Conservation (phyloP, 495 filamentous ascomycete species). For the Hypoxylon rickii region DNA sequence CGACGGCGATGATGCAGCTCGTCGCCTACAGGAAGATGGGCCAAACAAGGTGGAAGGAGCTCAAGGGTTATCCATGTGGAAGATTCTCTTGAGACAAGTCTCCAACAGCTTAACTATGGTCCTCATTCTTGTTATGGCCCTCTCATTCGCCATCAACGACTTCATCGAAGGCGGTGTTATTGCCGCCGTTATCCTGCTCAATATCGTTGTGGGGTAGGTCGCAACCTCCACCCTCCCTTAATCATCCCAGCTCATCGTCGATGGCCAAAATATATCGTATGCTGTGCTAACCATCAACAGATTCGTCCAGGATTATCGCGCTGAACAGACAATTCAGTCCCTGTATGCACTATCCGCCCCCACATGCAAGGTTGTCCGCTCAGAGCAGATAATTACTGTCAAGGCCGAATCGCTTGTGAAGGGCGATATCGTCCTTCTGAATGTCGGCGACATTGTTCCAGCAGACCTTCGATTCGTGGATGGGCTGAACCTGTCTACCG, state of each 20-base stretch:
- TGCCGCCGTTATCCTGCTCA: conserved; percentile 72
- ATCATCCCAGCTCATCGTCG: too few species aligned
- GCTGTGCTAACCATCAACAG: conserved; percentile 31
- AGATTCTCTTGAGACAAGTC: conserved; percentile 60
- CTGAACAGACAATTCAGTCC: conserved; percentile 75
- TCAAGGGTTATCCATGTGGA: conserved; percentile 56
- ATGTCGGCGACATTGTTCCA: conserved; percentile 71
- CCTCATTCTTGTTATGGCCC: conserved; percentile 75
- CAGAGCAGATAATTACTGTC: conserved; percentile 57
- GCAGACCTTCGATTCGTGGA: conserved; percentile 71
- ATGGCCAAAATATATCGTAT: not conserved
- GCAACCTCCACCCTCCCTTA: too few species aligned
- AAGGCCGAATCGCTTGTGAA: conserved; percentile 67
- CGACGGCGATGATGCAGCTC: conserved; percentile 44
- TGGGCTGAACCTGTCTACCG: conserved; percentile 72
- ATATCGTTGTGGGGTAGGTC: conserved; percentile 67
- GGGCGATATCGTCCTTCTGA: conserved; percentile 72
- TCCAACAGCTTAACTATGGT: conserved; percentile 58
- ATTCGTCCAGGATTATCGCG: conserved; percentile 73
- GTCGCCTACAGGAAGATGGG: conserved; percentile 53
- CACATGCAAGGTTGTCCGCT: conserved; percentile 66
- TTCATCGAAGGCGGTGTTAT: conserved; percentile 79
- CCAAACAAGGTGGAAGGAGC: conserved; percentile 57
- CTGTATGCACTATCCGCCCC: conserved; percentile 70
- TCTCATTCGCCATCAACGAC: conserved; percentile 74